These are phyloP conservation scores for Ophiocordyceps camponoti-rufipedis DNA, from an alignment of 2,329 filamentous ascomycete species.

Conservation along the genomic window DNA sequence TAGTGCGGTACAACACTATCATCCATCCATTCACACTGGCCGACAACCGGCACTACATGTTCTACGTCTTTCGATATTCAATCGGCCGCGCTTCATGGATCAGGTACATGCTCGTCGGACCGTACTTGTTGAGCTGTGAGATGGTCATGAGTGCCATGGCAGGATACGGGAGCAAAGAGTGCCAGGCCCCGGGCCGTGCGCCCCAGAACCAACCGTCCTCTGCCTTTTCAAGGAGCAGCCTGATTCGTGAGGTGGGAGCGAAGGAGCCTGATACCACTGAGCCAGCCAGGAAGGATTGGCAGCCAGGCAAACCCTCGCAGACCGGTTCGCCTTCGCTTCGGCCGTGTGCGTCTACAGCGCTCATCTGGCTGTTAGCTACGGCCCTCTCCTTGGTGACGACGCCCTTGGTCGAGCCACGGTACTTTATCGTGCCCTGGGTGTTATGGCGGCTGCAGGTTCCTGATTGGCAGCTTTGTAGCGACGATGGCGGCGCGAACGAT, in stretches of 20 bases:
- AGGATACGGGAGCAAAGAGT: slow-evolving; percentile 13
- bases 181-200: slow-evolving; percentile 1
- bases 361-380: slow-evolving; percentile 49
- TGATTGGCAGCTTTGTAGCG: slow-evolving; percentile 16
- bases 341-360: slow-evolving; percentile 28
- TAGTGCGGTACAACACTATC: slow-evolving; percentile 73
- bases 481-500: neutral
- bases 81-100: slow-evolving; percentile 46
- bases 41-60: slow-evolving; percentile 93
- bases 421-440: slow-evolving; percentile 91
- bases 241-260: neutral
- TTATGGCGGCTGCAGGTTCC: slow-evolving; percentile 77
- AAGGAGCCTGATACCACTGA: neutral
- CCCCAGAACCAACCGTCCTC: neutral
- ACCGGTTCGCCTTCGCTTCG: slow-evolving; percentile 11
- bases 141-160: slow-evolving; percentile 46
- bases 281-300: neutral
- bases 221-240: neutral
- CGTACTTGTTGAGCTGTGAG: slow-evolving; percentile 57
- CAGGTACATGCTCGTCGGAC: slow-evolving; percentile 47
- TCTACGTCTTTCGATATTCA: slow-evolving; percentile 81
- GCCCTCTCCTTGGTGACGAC: slow-evolving; percentile 68
- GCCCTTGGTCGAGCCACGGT: slow-evolving; percentile 84
- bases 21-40: slow-evolving; percentile 91
- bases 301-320: slow-evolving; percentile 1